A percentile compares a stretch with the other conserved stretches of the same genome.
phyloP scores from a whole-genome alignment of 73 alveolate species.

The Effrenium voratum region DNA sequence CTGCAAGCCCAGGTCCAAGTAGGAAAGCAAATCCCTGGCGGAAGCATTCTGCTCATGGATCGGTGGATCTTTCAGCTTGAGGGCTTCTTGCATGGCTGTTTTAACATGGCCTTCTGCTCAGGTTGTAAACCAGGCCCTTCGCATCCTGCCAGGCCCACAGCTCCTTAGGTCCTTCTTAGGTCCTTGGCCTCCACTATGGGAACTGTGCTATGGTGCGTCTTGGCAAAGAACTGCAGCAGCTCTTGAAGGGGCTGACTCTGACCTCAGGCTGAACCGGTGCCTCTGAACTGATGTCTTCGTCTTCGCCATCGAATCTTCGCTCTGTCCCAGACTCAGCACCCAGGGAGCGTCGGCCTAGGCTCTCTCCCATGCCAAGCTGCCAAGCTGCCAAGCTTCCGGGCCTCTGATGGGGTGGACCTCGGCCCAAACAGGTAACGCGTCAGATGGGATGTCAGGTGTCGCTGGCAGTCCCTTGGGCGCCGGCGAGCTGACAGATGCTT shows the following conservation, averaged over 20 bases:
- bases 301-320: too few relatives aligned
- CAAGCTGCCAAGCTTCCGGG: too few relatives aligned
- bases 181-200: conserved; percentile 34
- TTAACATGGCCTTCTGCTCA: conserved; percentile 47
- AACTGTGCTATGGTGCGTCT: conserved; percentile 66
- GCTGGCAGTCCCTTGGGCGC: too few relatives aligned
- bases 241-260: conserved; percentile 58
- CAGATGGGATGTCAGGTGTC: too few relatives aligned
- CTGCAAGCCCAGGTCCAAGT: conserved; percentile 83
- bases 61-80: neutral
- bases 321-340: too few relatives aligned
- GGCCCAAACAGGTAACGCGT: too few relatives aligned
- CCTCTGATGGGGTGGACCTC: too few relatives aligned
- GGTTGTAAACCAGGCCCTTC: conserved; percentile 60
- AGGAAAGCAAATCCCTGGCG: conserved; percentile 70
- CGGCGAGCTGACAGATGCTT: too few relatives aligned
- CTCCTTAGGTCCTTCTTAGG: neutral
- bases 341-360: too few relatives aligned
- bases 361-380: too few relatives aligned
- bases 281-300: too few relatives aligned
- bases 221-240: conserved; percentile 73
- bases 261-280: too few relatives aligned
- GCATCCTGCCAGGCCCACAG: conserved; percentile 16
- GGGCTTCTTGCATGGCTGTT: neutral
- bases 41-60: neutral